Evolutionary conservation across 2,329 filamentous ascomycete species (phyloP).

Genomic region (Pseudopithomyces chartarum): DNA sequence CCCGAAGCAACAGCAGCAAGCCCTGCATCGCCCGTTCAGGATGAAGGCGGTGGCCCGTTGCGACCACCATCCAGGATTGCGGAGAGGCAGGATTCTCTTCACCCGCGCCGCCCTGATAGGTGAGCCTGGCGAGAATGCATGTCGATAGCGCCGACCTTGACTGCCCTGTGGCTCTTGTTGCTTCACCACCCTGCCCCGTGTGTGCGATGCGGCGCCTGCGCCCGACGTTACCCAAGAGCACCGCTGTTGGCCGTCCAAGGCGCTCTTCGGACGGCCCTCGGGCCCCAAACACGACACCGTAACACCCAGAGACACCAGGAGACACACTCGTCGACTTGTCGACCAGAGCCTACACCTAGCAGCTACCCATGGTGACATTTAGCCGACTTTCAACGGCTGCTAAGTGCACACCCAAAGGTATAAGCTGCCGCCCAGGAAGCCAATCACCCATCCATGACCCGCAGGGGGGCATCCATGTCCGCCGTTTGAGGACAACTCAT

Average conservation of each 20-base stretch:
- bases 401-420: slow-evolving; percentile 1
- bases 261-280: not conserved
- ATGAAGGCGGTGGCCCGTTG: slow-evolving; percentile 5
- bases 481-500: slow-evolving; percentile 9
- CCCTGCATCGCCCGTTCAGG: slow-evolving; percentile 4
- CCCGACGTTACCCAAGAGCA: too few relatives aligned
- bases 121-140: not conserved
- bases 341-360: not conserved
- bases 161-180: not conserved
- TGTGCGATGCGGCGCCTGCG: too few relatives aligned
- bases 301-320: not conserved
- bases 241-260: not conserved
- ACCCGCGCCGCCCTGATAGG: slow-evolving; percentile 3
- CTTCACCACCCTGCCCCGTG: too few relatives aligned
- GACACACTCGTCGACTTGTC: not conserved
- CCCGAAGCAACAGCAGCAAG: slow-evolving; percentile 1
- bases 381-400: slow-evolving; percentile 5
- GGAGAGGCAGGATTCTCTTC: slow-evolving; percentile 6
- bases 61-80: slow-evolving; percentile 6
- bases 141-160: not conserved
- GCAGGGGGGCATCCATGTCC: slow-evolving; percentile 1
- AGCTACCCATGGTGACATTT: slow-evolving; percentile 1
- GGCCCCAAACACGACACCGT: not conserved
- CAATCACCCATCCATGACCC: not conserved
- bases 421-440: not conserved